Evolutionary conservation across 2,329 filamentous ascomycete genomes (phyloP).

Genomic region (Talaromyces funiculosus): DNA sequence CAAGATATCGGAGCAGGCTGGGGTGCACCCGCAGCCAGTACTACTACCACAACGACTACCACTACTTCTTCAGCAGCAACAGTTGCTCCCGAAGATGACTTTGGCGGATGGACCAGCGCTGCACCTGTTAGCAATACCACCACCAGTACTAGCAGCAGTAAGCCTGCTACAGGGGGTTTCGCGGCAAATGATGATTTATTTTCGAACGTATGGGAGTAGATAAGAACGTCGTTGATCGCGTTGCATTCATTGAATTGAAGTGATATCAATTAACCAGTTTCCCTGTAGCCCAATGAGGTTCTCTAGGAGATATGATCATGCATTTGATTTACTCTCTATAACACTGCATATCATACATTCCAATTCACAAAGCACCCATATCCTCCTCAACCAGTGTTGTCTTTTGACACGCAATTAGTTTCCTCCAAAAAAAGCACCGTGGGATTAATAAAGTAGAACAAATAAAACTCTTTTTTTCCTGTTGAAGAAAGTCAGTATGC

Average conservation of each 20-base stretch:
- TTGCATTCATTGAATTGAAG: neutral
- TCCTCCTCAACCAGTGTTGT: neutral
- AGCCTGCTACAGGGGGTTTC: conserved; percentile 52
- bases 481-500: neutral
- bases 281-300: too few relatives aligned
- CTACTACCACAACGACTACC: conserved; percentile 19
- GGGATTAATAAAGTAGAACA: neutral
- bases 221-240: neutral
- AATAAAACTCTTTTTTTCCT: neutral
- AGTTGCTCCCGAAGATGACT: conserved; percentile 86
- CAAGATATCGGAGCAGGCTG: conserved; percentile 65
- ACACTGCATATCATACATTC: neutral
- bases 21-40: conserved; percentile 38
- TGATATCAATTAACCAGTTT: neutral
- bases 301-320: too few relatives aligned
- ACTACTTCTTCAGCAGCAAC: conserved; percentile 49
- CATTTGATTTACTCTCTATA: too few relatives aligned
- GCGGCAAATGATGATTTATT: conserved; percentile 77
- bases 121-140: conserved; percentile 49
- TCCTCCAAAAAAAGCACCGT: neutral
- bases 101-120: conserved; percentile 86
- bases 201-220: conserved; percentile 86
- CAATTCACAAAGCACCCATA: neutral
- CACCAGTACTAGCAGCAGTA: conserved; percentile 23
- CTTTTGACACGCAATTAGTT: neutral